A percentile compares a stretch with the other conserved stretches of the same genome.
These are phyloP conservation scores for Echeveria elegans DNA, from an alignment of 164 flowering plant genomes.

Conservation along the genomic window DNA sequence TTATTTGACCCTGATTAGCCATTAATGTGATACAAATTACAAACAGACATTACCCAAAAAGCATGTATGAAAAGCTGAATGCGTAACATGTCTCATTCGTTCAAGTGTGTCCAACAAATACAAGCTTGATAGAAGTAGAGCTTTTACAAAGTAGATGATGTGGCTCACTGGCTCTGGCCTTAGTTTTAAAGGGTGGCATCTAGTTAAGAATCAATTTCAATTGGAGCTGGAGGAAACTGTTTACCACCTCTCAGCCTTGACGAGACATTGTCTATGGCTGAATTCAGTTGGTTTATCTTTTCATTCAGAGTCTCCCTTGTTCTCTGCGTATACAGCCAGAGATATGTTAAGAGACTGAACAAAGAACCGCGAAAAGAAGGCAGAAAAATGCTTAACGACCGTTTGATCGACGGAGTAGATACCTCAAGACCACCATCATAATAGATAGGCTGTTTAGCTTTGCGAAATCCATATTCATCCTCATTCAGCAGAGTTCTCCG, in stretches of 20 bases:
- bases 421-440: conserved; percentile 94
- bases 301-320: conserved; percentile 69
- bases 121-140: too few species aligned
- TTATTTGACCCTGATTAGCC: too few species aligned
- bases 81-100: too few species aligned
- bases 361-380: not conserved
- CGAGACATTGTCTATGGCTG: conserved; percentile 84
- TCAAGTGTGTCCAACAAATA: too few species aligned
- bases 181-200: conserved; percentile 39
- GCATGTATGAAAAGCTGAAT: too few species aligned
- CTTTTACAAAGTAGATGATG: too few species aligned
- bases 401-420: not conserved
- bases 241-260: conserved; percentile 73
- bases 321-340: conserved; percentile 34
- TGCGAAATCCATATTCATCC: conserved; percentile 78
- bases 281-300: conserved; percentile 69
- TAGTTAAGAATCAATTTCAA: too few species aligned
- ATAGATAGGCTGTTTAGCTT: conserved; percentile 60
- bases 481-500: conserved; percentile 79
- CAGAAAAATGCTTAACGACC: not conserved
- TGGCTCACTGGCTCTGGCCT: too few species aligned
- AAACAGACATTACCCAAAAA: too few species aligned
- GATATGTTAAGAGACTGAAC: too few species aligned
- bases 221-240: conserved; percentile 28
- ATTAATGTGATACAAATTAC: too few species aligned